Percentiles rank a stretch among this genome's conserved stretches.
phyloP scores from a whole-genome alignment of 345 rosid genomes.

The Ceriops zippeliana region DNA sequence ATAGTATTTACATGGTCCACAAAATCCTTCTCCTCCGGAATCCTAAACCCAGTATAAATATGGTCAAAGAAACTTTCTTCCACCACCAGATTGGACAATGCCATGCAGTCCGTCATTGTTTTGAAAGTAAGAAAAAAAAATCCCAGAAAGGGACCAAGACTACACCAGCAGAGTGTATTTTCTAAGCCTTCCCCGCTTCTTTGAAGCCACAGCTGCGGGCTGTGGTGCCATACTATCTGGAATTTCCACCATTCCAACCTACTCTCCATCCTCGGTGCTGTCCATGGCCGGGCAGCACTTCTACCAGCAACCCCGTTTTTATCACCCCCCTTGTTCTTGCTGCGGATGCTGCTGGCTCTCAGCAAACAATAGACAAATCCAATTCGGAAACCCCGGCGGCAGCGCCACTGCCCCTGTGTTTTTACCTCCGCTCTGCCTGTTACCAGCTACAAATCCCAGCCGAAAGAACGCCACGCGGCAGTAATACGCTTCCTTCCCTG shows the following conservation, averaged over 20 bases:
- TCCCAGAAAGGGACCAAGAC: not conserved
- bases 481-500: constrained; percentile 77
- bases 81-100: not conserved
- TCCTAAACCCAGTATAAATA: constrained; percentile 4
- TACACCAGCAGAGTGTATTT: constrained; percentile 35
- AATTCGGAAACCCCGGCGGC: constrained; percentile 30
- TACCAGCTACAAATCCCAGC: constrained; percentile 46
- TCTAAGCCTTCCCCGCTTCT: constrained; percentile 85
- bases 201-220: constrained; percentile 9
- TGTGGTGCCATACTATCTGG: constrained; percentile 21
- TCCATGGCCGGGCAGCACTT: not conserved
- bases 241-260: constrained; percentile 21
- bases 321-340: not conserved
- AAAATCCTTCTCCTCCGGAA: no score
- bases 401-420: constrained; percentile 32
- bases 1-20: constrained; percentile 1
- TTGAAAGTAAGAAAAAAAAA: no score
- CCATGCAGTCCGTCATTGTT: no score
- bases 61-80: not conserved
- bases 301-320: not conserved
- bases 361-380: constrained; percentile 24
- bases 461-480: constrained; percentile 91
- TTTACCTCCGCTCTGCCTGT: constrained; percentile 29
- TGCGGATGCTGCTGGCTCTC: constrained; percentile 1
- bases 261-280: constrained; percentile 12